phyloP scores from a whole-genome alignment of 2,329 filamentous ascomycete genomes.

The Aspergillus sp. region DNA sequence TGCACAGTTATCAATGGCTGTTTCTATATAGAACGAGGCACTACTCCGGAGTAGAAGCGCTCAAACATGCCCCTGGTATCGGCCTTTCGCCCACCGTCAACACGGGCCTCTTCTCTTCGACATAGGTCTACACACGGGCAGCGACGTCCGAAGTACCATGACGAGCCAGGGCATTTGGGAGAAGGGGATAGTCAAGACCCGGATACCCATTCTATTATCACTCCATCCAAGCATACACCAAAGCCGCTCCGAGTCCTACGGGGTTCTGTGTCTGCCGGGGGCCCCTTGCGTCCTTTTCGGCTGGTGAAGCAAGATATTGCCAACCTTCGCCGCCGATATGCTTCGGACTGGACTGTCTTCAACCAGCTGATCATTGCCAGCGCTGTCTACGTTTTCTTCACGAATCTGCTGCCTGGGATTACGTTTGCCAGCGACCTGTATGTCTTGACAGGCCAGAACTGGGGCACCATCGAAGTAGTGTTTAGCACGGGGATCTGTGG shows the following conservation, averaged over 20 bases:
- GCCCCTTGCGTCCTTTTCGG: conserved; percentile 44
- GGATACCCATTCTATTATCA: conserved; percentile 28
- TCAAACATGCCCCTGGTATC: conserved; percentile 23
- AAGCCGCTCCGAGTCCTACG: conserved; percentile 20
- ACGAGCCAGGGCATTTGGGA: conserved; percentile 3
- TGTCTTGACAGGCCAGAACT: conserved; percentile 51
- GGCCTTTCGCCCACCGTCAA: conserved; percentile 25
- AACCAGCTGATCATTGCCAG: conserved; percentile 57
- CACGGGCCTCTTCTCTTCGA: conserved; percentile 17
- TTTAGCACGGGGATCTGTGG: conserved; percentile 58
- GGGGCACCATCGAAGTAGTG: conserved; percentile 59
- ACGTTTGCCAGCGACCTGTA: conserved; percentile 59
- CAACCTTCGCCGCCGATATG: conserved; percentile 40
- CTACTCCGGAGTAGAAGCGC: neutral
- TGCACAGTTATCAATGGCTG: too few relatives aligned
- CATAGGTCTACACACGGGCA: conserved; percentile 14
- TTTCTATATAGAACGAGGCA: neutral
- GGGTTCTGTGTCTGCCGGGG: conserved; percentile 27
- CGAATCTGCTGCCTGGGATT: conserved; percentile 56
- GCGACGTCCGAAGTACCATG: conserved; percentile 9
- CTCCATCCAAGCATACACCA: conserved; percentile 29
- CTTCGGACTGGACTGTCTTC: conserved; percentile 50
- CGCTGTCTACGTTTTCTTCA: conserved; percentile 58
- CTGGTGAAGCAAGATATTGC: conserved; percentile 42
- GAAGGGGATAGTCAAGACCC: conserved; percentile 11